Evolutionary conservation across 2,329 filamentous ascomycete species (phyloP).

Genomic region (Colletotrichum brevisporum): DNA sequence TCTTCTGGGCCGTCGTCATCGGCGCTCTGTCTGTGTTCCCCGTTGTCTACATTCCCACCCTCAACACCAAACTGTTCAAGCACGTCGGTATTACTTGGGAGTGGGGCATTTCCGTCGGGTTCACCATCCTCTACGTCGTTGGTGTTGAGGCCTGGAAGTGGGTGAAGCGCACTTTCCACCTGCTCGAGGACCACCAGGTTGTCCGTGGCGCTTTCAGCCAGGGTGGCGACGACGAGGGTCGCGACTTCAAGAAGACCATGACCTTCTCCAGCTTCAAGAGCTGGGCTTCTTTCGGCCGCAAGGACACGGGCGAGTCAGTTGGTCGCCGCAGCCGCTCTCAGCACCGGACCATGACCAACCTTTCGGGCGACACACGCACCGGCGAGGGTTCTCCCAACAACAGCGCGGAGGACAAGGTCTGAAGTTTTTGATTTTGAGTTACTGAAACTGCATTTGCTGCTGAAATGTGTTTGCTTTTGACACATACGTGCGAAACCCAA

Average conservation of each 20-base stretch:
- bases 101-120: conserved; percentile 78
- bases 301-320: conserved; percentile 56
- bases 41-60: conserved; percentile 79
- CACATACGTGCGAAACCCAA: conserved; percentile 20
- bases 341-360: conserved; percentile 37
- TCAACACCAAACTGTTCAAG: conserved; percentile 81
- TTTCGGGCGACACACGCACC: conserved; percentile 40
- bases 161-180: conserved; percentile 69
- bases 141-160: conserved; percentile 82
- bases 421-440: conserved; percentile 5
- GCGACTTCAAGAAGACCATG: conserved; percentile 61
- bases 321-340: conserved; percentile 37
- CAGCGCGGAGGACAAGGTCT: conserved; percentile 37
- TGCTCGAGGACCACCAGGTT: conserved; percentile 67
- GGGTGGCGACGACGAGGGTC: conserved; percentile 60
- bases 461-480: conserved; percentile 17
- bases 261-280: conserved; percentile 67
- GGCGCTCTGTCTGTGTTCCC: conserved; percentile 75
- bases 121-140: conserved; percentile 73
- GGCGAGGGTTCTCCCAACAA: conserved; percentile 32
- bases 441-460: conserved; percentile 13
- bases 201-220: conserved; percentile 66
- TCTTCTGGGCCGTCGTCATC: conserved; percentile 76
- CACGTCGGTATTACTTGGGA: conserved; percentile 81
- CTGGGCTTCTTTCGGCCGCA: conserved; percentile 59